phyloP scores from a whole-genome alignment of 768 basidiomycete species.

The Boletus pseudopeckii region DNA sequence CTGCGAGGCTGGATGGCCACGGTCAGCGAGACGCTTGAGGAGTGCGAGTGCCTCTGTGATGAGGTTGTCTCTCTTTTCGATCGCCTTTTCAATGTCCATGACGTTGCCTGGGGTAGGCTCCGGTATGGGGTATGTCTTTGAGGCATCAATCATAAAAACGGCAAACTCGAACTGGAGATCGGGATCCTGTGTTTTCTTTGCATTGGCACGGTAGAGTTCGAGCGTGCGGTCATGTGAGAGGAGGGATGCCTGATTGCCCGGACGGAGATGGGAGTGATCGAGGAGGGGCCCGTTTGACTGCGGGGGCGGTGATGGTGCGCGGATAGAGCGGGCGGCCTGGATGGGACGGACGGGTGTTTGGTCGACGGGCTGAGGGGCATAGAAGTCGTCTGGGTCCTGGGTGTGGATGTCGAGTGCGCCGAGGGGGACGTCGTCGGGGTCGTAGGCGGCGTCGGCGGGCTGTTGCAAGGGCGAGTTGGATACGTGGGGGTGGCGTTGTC shows the following conservation, averaged over 20 bases:
- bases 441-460: conserved; percentile 32
- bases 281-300: conserved; percentile 57
- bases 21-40: conserved; percentile 87
- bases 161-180: conserved; percentile 98
- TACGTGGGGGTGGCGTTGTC: conserved; percentile 11
- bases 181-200: conserved; percentile 97
- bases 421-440: conserved; percentile 41
- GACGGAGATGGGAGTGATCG: conserved; percentile 89
- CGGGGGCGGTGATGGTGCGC: conserved; percentile 63
- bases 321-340: conserved; percentile 50
- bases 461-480: conserved; percentile 26
- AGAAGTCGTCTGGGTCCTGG: conserved; percentile 44
- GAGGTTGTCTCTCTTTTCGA: conserved; percentile 83
- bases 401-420: conserved; percentile 27
- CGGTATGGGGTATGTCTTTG: conserved; percentile 83
- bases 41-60: conserved; percentile 83
- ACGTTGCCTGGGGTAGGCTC: conserved; percentile 66
- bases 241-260: conserved; percentile 88
- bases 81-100: conserved; percentile 75
- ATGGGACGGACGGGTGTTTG: conserved; percentile 33
- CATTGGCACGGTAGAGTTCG: conserved; percentile 95
- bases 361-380: conserved; percentile 26
- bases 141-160: conserved; percentile 97
- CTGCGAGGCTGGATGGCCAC: conserved; percentile 91
- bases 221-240: conserved; percentile 95